Percentiles rank a stretch among this genome's conserved stretches.
Evolutionary conservation across 148 eudicot species (phyloP).

Genomic region (Beta vulgaris): DNA sequence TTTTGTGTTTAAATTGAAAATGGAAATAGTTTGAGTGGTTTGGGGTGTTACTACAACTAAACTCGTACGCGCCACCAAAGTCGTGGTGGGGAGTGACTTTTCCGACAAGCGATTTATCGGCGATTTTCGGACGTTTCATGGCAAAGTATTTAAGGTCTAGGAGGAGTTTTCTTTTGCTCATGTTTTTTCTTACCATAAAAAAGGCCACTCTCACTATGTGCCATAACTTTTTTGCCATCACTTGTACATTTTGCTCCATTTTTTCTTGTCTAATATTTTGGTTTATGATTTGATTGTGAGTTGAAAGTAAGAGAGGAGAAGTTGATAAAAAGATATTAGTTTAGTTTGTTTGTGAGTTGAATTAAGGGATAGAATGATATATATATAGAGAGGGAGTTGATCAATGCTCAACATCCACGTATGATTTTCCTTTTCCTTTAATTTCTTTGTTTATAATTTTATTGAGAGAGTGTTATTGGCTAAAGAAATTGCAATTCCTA

Average conservation of each 20-base stretch:
- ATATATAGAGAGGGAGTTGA: constrained; percentile 18
- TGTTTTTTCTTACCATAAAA: constrained; percentile 59
- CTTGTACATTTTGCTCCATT: constrained; percentile 62
- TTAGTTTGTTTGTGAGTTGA: constrained; percentile 9
- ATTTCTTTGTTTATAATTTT: no score
- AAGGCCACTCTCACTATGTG: constrained; percentile 44
- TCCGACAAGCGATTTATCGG: constrained; percentile 39
- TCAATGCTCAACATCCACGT: neutral
- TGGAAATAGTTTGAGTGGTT: constrained; percentile 19
- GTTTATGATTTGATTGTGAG: no score
- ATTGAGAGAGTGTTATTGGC: neutral
- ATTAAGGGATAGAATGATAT: neutral
- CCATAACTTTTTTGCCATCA: constrained; percentile 48
- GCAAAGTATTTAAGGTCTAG: constrained; percentile 50
- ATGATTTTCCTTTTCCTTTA: neutral
- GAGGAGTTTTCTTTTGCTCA: constrained; percentile 49
- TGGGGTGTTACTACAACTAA: constrained; percentile 85
- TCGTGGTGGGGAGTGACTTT: constrained; percentile 34
- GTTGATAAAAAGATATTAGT: neutral
- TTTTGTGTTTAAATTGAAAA: constrained; percentile 8
- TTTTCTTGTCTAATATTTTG: neutral
- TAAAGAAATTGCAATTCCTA: neutral
- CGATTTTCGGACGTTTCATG: constrained; percentile 59
- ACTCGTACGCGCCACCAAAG: constrained; percentile 57
- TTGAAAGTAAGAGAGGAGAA: constrained; percentile 5